phyloP scores from a whole-genome alignment of 2,329 filamentous ascomycete species.

The Penicillium hordei region DNA sequence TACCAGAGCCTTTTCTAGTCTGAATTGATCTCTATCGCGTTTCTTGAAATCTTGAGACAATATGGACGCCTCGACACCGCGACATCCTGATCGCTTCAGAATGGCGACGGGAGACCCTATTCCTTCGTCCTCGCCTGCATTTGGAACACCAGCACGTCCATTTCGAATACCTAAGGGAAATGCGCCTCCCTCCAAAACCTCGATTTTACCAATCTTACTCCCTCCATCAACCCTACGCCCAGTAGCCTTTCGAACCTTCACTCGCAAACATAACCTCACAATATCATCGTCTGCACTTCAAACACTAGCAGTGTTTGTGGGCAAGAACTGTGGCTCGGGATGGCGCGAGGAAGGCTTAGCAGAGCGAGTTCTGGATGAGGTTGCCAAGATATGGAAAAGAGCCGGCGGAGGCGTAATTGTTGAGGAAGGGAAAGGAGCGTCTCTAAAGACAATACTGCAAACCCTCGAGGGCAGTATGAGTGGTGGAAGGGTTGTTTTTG shows the following conservation, averaged over 20 bases:
- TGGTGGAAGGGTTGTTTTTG: constrained; percentile 60
- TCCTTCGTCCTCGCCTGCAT: constrained; percentile 86
- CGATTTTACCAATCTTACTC: constrained; percentile 83
- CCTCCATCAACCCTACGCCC: constrained; percentile 84
- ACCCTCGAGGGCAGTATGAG: constrained; percentile 83
- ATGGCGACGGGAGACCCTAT: constrained; percentile 55
- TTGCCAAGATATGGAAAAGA: constrained; percentile 88
- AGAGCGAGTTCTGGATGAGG: constrained; percentile 87
- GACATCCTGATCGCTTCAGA: constrained; percentile 25
- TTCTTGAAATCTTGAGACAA: neutral
- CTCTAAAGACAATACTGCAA: constrained; percentile 77
- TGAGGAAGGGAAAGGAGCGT: constrained; percentile 68
- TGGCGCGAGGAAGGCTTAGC: constrained; percentile 95
- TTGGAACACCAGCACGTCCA: constrained; percentile 81
- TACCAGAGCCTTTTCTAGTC: neutral
- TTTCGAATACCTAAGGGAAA: constrained; percentile 50
- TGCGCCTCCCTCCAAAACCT: constrained; percentile 54
- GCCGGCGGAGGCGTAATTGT: constrained; percentile 87
- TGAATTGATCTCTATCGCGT: neutral
- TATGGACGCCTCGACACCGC: constrained; percentile 26
- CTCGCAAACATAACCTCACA: constrained; percentile 94
- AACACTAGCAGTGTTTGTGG: constrained; percentile 83
- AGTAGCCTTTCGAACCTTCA: constrained; percentile 91
- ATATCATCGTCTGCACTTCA: constrained; percentile 84
- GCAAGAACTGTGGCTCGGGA: constrained; percentile 88